Base-by-base conservation (phyloP, 208 protist genomes). In the Trypanosoma theileri region DNA sequence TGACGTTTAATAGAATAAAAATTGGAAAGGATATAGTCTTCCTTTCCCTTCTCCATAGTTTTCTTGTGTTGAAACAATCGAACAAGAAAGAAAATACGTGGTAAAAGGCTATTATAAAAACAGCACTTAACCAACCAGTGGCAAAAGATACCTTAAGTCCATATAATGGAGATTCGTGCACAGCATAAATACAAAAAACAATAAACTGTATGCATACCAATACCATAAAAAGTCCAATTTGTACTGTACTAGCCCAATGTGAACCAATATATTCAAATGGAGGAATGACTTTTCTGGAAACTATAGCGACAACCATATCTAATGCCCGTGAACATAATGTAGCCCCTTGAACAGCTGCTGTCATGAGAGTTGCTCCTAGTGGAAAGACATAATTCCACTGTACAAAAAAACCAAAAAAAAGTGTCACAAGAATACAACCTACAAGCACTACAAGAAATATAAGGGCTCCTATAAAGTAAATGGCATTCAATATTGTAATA, bases 81-180 rank as follows among this genome's bases (percentile, higher is more conserved):
- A 82, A 83, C 56, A 87, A 86, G 63, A 85, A 88, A 16, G 89
- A n/a, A n/a, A n/a, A 82, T 35, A 82, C 58, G 57, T 92, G 86
- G 21, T 54, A 81, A 53, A 82, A 41, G 14, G 57, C 66, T 28
- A 89, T 50, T 48, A 85, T 60, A 31, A 85, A 59, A 8, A 79
- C 53, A 19, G 82, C 73, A 69, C 75, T 75, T 31, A 91, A 35
- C 82, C 82, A 88, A 7, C 85, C 85, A 4, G 80, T 86, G 14
- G 80, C 79, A 60, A 88, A 88, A 14, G 82, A 80, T 1, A 80
- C 75, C 71, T 91, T 68, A 14, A 91, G 65, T 9, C 73, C 80
- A 0, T 54, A 59, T 42, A 89, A 59, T 9, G 83, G 75, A 53
- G 66, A 77, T 26, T 78, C 48, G 11, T 58, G 28, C 9, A 56